Evolutionary conservation across 805 yeast genomes (phyloP).

Genomic region (Lipomyces starkeyi): DNA sequence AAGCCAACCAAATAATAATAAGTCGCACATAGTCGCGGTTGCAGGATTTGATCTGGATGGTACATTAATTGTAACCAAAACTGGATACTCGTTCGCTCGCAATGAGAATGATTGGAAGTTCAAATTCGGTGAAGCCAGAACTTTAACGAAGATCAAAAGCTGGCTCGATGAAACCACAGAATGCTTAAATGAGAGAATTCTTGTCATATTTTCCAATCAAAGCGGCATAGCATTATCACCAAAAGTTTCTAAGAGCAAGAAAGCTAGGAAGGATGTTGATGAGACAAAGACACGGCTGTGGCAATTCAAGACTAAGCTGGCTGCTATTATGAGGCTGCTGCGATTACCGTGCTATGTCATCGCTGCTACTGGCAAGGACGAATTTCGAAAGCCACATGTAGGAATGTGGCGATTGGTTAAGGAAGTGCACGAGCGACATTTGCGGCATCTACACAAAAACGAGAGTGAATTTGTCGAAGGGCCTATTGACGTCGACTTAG

Average conservation of each 20-base stretch:
- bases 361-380: constrained; percentile 39
- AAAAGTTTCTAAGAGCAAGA: constrained; percentile 52
- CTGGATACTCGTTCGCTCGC: constrained; percentile 63
- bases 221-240: constrained; percentile 61
- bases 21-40: constrained; percentile 45
- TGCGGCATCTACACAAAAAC: constrained; percentile 9
- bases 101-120: constrained; percentile 75
- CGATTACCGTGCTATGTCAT: constrained; percentile 30
- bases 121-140: constrained; percentile 15
- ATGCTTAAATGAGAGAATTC: constrained; percentile 15
- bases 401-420: constrained; percentile 77
- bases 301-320: constrained; percentile 65
- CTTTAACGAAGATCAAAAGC: constrained; percentile 11
- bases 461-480: constrained; percentile 23
- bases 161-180: constrained; percentile 22
- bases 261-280: constrained; percentile 47
- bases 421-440: constrained; percentile 23
- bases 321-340: constrained; percentile 26
- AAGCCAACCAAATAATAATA: background rate
- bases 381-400: constrained; percentile 66
- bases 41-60: constrained; percentile 88
- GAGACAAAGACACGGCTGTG: constrained; percentile 47
- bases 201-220: constrained; percentile 87
- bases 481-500: constrained; percentile 45
- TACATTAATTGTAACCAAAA: constrained; percentile 71